Percentiles rank a stretch among this genome's conserved stretches.
phyloP scores from a whole-genome alignment of 2,329 filamentous ascomycete genomes.

The Trichoderma lentiforme region DNA sequence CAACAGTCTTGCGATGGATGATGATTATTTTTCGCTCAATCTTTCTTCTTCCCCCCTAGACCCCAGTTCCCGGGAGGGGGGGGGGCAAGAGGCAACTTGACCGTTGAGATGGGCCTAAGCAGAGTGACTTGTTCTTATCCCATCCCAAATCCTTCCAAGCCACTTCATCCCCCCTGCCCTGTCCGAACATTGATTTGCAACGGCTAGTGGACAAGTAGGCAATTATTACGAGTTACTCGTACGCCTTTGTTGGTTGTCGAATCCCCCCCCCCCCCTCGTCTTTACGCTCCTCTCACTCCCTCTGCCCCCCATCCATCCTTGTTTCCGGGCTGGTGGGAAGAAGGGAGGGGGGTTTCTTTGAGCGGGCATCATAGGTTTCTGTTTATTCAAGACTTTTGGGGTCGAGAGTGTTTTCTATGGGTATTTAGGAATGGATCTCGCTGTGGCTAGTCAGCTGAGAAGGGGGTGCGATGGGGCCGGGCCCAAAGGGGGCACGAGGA shows the following conservation, averaged over 20 bases:
- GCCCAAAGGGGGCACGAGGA: not conserved
- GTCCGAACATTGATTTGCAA: conserved; percentile 1
- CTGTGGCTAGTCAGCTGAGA: not conserved
- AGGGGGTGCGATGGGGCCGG: not conserved
- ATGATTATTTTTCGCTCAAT: not conserved
- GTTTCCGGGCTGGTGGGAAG: not conserved
- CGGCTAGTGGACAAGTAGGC: conserved; percentile 2
- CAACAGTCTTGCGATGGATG: not conserved
- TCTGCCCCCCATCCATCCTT: not conserved
- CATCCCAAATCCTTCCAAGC: not conserved
- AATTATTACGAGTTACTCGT: not conserved
- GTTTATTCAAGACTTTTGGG: not conserved
- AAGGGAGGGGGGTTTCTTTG: not conserved
- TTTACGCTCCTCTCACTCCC: not conserved
- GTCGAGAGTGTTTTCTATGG: not conserved
- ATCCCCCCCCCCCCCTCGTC: not conserved
- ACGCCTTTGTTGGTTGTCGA: not conserved
- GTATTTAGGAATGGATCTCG: not conserved
- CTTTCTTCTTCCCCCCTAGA: not conserved
- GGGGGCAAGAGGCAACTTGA: not conserved
- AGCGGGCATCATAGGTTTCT: not conserved
- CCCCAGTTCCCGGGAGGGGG: not conserved
- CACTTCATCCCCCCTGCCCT: not conserved
- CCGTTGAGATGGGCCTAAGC: conserved; percentile 8
- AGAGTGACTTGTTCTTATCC: not conserved